Evolutionary conservation across 2,329 filamentous ascomycete genomes (phyloP).

Genomic region (Trichoderma cornu-damae): DNA sequence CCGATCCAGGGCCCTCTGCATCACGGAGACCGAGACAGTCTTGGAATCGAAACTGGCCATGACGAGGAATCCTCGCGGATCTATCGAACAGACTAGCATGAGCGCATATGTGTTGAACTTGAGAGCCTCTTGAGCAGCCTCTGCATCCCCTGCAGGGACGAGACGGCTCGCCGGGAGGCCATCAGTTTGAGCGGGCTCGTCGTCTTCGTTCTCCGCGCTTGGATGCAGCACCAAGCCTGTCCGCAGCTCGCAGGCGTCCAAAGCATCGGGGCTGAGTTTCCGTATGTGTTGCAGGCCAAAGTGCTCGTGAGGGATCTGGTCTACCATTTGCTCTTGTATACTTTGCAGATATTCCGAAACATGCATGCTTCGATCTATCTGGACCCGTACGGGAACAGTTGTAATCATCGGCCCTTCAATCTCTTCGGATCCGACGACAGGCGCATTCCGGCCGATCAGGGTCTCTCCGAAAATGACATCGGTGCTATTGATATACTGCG

Average conservation of each 20-base stretch:
- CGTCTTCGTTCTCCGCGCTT: constrained; percentile 31
- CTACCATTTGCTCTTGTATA: constrained; percentile 52
- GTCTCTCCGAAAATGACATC: constrained; percentile 58
- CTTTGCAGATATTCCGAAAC: constrained; percentile 49
- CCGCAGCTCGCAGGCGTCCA: constrained; percentile 51
- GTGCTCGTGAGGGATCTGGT: constrained; percentile 61
- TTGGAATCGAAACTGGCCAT: constrained; percentile 62
- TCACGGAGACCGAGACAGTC: constrained; percentile 46
- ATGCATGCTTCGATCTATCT: constrained; percentile 30
- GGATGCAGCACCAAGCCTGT: constrained; percentile 53
- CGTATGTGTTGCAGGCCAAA: constrained; percentile 57
- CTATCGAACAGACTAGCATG: constrained; percentile 60
- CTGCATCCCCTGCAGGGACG: constrained; percentile 50
- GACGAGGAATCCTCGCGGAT: constrained; percentile 50
- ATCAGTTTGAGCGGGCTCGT: constrained; percentile 24
- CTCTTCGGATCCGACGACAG: constrained; percentile 44
- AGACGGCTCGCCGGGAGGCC: constrained; percentile 46
- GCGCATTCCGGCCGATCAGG: constrained; percentile 50
- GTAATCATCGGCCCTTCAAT: constrained; percentile 59
- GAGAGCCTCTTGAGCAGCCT: constrained; percentile 56
- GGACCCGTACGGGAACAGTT: constrained; percentile 52
- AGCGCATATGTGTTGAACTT: constrained; percentile 57
- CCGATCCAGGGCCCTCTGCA: constrained; percentile 49
- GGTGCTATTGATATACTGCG: constrained; percentile 46
- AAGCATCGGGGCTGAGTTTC: constrained; percentile 48